Evolutionary conservation across 2,329 filamentous ascomycete genomes (phyloP).

Genomic region (Pestalotiopsis sp.): DNA sequence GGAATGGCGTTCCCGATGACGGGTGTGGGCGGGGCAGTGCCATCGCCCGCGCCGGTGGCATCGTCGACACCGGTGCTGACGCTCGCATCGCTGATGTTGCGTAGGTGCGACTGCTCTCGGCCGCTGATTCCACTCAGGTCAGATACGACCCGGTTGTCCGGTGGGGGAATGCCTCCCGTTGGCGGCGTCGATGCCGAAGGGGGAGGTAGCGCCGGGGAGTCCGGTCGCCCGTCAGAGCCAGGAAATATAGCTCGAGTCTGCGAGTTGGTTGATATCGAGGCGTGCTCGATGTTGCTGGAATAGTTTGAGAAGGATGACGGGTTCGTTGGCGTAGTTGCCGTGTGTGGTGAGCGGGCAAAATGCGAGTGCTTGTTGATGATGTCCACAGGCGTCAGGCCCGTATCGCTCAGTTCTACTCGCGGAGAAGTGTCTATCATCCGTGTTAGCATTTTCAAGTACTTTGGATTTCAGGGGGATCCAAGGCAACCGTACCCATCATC

Average conservation of each 20-base stretch:
- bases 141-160: constrained; percentile 38
- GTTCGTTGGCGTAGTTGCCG: constrained; percentile 29
- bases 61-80: constrained; percentile 33
- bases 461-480: neutral
- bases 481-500: constrained; percentile 44
- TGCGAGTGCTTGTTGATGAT: constrained; percentile 40
- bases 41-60: neutral
- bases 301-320: constrained; percentile 28
- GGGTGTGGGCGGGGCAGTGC: constrained; percentile 12
- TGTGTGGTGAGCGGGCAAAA: constrained; percentile 25
- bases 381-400: constrained; percentile 40
- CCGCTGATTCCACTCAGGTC: constrained; percentile 36
- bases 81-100: constrained; percentile 44
- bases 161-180: neutral
- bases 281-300: constrained; percentile 32
- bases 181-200: constrained; percentile 9
- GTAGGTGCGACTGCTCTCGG: constrained; percentile 40
- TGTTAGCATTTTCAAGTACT: constrained; percentile 13
- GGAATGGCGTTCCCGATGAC: neutral
- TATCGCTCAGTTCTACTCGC: constrained; percentile 47
- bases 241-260: constrained; percentile 8
- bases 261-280: constrained; percentile 29
- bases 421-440: constrained; percentile 43
- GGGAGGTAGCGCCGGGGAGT: constrained; percentile 27
- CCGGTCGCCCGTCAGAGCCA: constrained; percentile 13